phyloP scores from a whole-genome alignment of 2,329 filamentous ascomycete species.

The Cercospora canescens region DNA sequence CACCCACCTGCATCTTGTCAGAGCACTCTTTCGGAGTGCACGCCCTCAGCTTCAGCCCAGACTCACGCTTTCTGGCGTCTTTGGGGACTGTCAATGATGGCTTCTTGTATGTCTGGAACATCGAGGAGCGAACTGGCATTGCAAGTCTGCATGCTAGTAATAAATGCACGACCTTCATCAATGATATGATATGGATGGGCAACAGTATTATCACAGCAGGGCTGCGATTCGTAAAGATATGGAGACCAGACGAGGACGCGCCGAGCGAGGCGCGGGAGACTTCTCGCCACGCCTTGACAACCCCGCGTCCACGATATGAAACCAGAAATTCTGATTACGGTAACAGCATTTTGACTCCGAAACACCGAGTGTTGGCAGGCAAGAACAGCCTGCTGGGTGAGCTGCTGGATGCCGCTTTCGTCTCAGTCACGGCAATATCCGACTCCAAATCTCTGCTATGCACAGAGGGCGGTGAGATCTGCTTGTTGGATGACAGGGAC shows the following conservation, averaged over 20 bases:
- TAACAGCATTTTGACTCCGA: constrained; percentile 41
- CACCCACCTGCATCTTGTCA: constrained; percentile 78
- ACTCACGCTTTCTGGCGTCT: constrained; percentile 83
- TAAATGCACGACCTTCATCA: constrained; percentile 85
- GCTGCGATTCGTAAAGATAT: constrained; percentile 88
- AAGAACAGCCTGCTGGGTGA: constrained; percentile 84
- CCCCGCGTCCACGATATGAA: constrained; percentile 37
- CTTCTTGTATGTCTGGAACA: constrained; percentile 86
- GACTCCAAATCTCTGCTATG: constrained; percentile 77
- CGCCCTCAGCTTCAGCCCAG: constrained; percentile 83
- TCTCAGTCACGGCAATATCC: constrained; percentile 70
- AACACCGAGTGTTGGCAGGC: constrained; percentile 72
- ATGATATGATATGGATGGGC: constrained; percentile 89
- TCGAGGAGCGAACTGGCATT: constrained; percentile 78
- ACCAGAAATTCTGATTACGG: constrained; percentile 32
- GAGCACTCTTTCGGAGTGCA: constrained; percentile 91
- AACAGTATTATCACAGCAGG: constrained; percentile 81
- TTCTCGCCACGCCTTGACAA: constrained; percentile 23
- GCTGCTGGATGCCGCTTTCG: constrained; percentile 82
- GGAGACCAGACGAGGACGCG: constrained; percentile 72
- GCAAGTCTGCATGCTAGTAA: constrained; percentile 82
- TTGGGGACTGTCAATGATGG: constrained; percentile 89
- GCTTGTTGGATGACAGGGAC: constrained; percentile 75
- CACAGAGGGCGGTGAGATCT: constrained; percentile 87
- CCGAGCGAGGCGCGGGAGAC: constrained; percentile 20